Conservation (phyloP, 2,329 filamentous ascomycete genomes). For the Pyricularia grisea region DNA sequence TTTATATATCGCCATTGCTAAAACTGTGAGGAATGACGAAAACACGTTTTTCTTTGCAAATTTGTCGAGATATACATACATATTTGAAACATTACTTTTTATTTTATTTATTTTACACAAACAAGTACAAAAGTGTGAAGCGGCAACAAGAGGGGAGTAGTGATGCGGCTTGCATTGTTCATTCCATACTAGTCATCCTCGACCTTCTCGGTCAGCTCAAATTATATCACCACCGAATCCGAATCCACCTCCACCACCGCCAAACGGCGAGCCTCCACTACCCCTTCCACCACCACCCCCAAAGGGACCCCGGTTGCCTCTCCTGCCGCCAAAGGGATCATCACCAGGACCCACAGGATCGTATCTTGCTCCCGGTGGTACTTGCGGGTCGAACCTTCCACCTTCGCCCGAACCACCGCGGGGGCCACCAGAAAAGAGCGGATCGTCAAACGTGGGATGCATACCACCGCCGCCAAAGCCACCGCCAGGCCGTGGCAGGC, state of each 20-base stretch:
- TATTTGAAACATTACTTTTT: not conserved
- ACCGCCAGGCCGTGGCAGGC: constrained; percentile 25
- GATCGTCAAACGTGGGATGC: constrained; percentile 94
- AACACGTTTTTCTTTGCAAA: not conserved
- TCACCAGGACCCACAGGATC: constrained; percentile 73
- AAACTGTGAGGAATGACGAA: not conserved
- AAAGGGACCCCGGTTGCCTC: constrained; percentile 21
- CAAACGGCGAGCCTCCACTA: constrained; percentile 7
- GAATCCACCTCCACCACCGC: constrained; percentile 8
- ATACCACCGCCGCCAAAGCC: constrained; percentile 70
- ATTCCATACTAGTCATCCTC: not conserved
- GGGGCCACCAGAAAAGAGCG: constrained; percentile 62
- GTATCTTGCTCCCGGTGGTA: constrained; percentile 82
- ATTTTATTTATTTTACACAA: not conserved
- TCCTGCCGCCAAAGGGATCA: not conserved
- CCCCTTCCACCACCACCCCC: constrained; percentile 9
- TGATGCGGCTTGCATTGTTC: not conserved
- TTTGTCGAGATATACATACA: not conserved
- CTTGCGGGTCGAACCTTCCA: constrained; percentile 55
- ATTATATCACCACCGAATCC: constrained; percentile 22
- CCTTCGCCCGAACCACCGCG: constrained; percentile 33
- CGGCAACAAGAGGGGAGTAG: not conserved
- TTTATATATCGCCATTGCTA: not conserved
- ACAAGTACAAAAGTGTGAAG: not conserved
- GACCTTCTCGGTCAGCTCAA: constrained; percentile 7